These are phyloP conservation scores for Gyrodon lividus DNA, from an alignment of 768 basidiomycete genomes.

Conservation along the genomic window DNA sequence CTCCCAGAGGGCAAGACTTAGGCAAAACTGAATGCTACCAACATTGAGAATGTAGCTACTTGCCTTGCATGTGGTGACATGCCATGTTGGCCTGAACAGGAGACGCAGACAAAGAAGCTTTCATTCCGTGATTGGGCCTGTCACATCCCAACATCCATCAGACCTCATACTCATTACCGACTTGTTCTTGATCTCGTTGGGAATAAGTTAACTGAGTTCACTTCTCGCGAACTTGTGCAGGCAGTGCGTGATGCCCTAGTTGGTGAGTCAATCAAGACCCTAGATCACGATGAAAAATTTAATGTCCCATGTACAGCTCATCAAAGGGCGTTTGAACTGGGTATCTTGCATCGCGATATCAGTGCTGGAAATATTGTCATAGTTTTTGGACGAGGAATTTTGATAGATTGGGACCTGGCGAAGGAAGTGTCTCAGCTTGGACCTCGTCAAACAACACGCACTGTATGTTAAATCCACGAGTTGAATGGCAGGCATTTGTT, in stretches of 20 bases:
- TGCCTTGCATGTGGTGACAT: no score
- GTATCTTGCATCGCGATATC: conserved; percentile 24
- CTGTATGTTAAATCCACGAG: background rate
- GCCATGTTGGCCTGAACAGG: no score
- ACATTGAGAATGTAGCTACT: no score
- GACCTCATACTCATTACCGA: conserved; percentile 2
- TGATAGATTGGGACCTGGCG: conserved; percentile 30
- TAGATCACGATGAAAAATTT: background rate
- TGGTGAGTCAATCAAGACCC: conserved; percentile 1
- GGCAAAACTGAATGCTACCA: no score
- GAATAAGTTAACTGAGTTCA: background rate
- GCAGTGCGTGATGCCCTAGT: conserved; percentile 5
- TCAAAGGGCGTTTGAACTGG: background rate
- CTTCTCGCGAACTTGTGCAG: conserved; percentile 3
- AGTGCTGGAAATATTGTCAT: conserved; percentile 24
- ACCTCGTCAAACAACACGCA: background rate
- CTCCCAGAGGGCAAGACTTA: no score
- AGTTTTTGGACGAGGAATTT: conserved; percentile 6
- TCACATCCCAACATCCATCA: no score
- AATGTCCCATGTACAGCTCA: background rate
- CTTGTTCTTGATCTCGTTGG: conserved; percentile 6
- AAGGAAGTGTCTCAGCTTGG: background rate
- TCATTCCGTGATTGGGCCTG: background rate
- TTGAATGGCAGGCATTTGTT: background rate
- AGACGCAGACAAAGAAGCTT: background rate